A percentile compares a stretch with the other conserved stretches of the same genome.
Conservation (phyloP, 805 yeast species). For the Yarrowia hollandica region DNA sequence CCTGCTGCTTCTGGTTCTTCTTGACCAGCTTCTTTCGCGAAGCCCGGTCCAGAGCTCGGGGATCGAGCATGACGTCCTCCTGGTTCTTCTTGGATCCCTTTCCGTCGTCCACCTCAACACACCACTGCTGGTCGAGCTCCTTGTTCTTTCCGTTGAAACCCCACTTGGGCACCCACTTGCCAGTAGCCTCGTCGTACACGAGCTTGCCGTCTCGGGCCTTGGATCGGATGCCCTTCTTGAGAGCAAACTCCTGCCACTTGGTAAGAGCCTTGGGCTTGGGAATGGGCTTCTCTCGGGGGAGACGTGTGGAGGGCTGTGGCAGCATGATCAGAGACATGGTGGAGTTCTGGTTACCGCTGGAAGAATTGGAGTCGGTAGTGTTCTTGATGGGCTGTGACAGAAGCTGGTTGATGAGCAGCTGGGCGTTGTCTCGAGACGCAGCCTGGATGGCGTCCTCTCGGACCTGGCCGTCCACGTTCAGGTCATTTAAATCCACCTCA, state of each 20-base stretch:
- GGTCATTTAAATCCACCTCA: conserved; percentile 51
- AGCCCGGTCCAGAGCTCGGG: conserved; percentile 75
- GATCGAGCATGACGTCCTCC: conserved; percentile 69
- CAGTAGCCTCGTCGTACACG: conserved; percentile 83
- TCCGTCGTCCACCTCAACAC: conserved; percentile 87
- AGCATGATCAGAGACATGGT: conserved; percentile 78
- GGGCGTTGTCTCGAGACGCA: conserved; percentile 87
- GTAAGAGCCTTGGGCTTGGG: conserved; percentile 92
- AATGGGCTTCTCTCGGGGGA: conserved; percentile 94
- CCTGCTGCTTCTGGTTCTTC: conserved; percentile 82
- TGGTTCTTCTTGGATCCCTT: conserved; percentile 44
- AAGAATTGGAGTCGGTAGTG: conserved; percentile 68
- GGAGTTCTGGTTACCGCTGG: conserved; percentile 58
- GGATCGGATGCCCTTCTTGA: conserved; percentile 88
- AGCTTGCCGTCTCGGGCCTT: conserved; percentile 86
- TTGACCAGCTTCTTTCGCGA: conserved; percentile 83
- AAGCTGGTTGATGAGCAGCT: conserved; percentile 84
- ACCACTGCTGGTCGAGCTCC: conserved; percentile 85
- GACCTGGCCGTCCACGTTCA: conserved; percentile 51
- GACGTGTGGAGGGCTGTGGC: conserved; percentile 76
- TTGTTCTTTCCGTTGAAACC: conserved; percentile 95
- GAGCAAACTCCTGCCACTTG: conserved; percentile 96
- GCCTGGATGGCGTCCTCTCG: conserved; percentile 65
- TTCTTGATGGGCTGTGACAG: conserved; percentile 85
- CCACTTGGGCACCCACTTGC: conserved; percentile 98